These are phyloP conservation scores for Echria macrotheca DNA, from an alignment of 495 filamentous ascomycete species.

Conservation along the genomic window DNA sequence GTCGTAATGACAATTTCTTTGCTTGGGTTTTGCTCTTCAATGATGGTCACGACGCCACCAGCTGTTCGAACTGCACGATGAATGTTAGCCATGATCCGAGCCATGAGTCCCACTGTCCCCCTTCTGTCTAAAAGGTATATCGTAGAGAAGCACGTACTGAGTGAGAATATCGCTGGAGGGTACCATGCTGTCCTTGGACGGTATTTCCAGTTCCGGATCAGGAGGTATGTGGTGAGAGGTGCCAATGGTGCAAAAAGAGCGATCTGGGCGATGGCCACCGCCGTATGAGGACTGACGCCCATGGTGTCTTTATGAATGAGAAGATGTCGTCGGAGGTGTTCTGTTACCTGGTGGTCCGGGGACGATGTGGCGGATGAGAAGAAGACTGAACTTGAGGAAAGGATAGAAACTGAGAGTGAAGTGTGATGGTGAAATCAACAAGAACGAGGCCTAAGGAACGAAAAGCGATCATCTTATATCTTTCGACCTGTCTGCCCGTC, in stretches of 20 bases:
- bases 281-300: background rate
- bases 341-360: too few species aligned
- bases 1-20: background rate
- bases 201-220: conserved; percentile 1
- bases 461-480: background rate
- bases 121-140: too few species aligned
- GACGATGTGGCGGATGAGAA: too few species aligned
- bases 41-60: background rate
- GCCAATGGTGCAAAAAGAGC: background rate
- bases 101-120: too few species aligned
- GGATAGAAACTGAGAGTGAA: too few species aligned
- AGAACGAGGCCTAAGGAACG: background rate
- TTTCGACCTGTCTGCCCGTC: background rate
- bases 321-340: too few species aligned
- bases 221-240: background rate
- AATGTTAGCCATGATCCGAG: background rate
- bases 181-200: background rate
- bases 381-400: background rate
- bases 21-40: background rate
- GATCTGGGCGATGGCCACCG: background rate
- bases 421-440: too few species aligned
- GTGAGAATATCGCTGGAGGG: background rate
- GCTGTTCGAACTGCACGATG: background rate
- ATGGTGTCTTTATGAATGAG: background rate
- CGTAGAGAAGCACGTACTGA: too few species aligned